Percentiles rank a stretch among this genome's conserved stretches.
Evolutionary conservation across 495 filamentous ascomycete species (phyloP).

Genomic region (Penicillium flavigenum): DNA sequence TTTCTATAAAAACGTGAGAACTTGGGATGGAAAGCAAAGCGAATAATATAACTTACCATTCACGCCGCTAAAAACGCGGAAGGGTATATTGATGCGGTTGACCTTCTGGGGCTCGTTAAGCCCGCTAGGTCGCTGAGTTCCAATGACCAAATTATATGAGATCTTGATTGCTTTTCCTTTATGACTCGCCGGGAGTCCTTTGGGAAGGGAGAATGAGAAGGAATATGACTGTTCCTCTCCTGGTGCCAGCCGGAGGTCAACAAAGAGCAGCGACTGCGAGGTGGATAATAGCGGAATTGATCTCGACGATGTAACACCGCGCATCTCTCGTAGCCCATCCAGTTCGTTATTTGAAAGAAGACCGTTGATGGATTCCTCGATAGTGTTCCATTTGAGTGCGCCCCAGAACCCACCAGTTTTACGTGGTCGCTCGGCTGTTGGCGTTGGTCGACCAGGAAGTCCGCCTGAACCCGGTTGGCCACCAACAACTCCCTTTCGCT

Average conservation of each 20-base stretch:
- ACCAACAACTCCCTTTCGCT: conserved; percentile 87
- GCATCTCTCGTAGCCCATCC: conserved; percentile 93
- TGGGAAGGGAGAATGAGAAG: conserved; percentile 82
- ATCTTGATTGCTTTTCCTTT: conserved; percentile 94
- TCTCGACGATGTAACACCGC: conserved; percentile 72
- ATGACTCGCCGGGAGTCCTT: conserved; percentile 84
- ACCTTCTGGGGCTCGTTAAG: conserved; percentile 74
- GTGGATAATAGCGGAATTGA: conserved; percentile 88
- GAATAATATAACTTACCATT: conserved; percentile 54
- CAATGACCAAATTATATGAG: conserved; percentile 85
- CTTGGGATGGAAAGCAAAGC: neutral
- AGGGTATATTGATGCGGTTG: conserved; percentile 88
- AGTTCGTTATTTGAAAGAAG: conserved; percentile 80
- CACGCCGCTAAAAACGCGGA: conserved; percentile 89
- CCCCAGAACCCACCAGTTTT: conserved; percentile 77
- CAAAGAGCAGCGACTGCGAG: conserved; percentile 95
- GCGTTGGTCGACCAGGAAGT: conserved; percentile 40
- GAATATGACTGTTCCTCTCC: conserved; percentile 86
- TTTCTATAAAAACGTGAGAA: conserved; percentile 43
- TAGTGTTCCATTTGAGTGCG: conserved; percentile 81
- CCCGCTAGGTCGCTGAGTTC: conserved; percentile 81
- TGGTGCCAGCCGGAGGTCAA: conserved; percentile 81
- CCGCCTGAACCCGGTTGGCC: conserved; percentile 77
- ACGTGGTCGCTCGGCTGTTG: conserved; percentile 60
- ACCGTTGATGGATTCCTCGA: conserved; percentile 85